These are phyloP conservation scores for Mycosphaerelloides madeirae DNA, from an alignment of 2,329 filamentous ascomycete genomes.

Conservation along the genomic window DNA sequence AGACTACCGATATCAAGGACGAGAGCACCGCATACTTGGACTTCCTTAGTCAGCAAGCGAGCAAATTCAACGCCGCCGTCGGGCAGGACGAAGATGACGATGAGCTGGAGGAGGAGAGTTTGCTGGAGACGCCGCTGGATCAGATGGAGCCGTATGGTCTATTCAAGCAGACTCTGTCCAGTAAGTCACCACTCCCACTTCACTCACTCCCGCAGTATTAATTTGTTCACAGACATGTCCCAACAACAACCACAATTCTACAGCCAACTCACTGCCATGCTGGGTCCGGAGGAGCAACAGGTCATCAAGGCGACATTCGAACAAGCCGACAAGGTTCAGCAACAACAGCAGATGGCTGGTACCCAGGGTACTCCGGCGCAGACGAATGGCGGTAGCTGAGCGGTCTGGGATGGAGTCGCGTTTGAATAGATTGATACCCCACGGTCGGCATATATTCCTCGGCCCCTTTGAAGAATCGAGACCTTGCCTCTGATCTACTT, in stretches of 20 bases:
- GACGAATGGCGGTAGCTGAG: conserved; percentile 13
- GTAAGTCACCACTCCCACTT: conserved; percentile 53
- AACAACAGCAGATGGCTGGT: conserved; percentile 16
- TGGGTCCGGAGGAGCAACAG: conserved; percentile 74
- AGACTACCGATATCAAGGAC: conserved; percentile 67
- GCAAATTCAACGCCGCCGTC: conserved; percentile 49
- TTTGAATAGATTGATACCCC: conserved; percentile 2
- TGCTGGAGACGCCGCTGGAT: conserved; percentile 90
- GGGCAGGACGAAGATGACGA: conserved; percentile 68
- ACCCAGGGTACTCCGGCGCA: conserved; percentile 6
- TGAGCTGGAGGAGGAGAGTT: conserved; percentile 83
- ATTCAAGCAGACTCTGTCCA: conserved; percentile 75
- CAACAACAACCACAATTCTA: conserved; percentile 89
- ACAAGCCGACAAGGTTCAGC: conserved; percentile 57
- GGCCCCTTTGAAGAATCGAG: not conserved
- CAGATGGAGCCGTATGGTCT: conserved; percentile 91
- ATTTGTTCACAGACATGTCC: conserved; percentile 64
- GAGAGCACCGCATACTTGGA: conserved; percentile 93
- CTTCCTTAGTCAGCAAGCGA: conserved; percentile 78
- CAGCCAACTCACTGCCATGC: conserved; percentile 68
- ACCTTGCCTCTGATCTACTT: not conserved
- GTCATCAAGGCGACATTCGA: conserved; percentile 74
- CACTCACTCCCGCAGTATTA: conserved; percentile 19
- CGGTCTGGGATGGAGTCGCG: not conserved
- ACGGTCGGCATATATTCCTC: not conserved